Evolutionary conservation across 192 early-diverging fungal species (phyloP).

Genomic region (Coemansia sp.): DNA sequence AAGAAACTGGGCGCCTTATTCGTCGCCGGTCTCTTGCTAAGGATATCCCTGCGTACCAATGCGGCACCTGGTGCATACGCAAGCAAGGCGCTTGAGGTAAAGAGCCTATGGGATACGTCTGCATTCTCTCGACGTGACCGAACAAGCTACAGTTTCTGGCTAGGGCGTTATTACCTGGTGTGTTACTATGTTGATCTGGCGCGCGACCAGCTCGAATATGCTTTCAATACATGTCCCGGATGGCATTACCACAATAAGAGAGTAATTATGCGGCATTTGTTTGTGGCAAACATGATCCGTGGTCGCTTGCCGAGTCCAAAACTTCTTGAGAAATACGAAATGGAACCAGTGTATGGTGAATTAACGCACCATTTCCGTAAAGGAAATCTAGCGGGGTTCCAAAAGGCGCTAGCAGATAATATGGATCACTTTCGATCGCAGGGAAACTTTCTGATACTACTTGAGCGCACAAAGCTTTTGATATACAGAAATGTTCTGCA

Average conservation of each 20-base stretch:
- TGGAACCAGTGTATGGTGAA: slow-evolving; percentile 40
- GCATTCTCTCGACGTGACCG: slow-evolving; percentile 31
- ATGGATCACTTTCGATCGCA: slow-evolving; percentile 49
- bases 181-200: slow-evolving; percentile 47
- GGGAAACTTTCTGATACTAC: slow-evolving; percentile 40
- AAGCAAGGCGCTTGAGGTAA: slow-evolving; percentile 43
- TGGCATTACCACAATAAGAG: slow-evolving; percentile 51
- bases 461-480: slow-evolving; percentile 46
- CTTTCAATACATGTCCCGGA: slow-evolving; percentile 30
- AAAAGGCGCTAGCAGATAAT: slow-evolving; percentile 23
- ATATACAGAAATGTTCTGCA: slow-evolving; percentile 37
- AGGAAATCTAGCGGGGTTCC: slow-evolving; percentile 46
- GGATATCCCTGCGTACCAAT: slow-evolving; percentile 38
- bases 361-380: slow-evolving; percentile 24
- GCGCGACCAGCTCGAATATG: slow-evolving; percentile 35
- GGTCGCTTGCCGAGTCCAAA: slow-evolving; percentile 20
- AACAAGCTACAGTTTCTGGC: slow-evolving; percentile 43
- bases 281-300: slow-evolving; percentile 48
- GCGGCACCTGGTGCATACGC: slow-evolving; percentile 46
- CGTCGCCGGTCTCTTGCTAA: slow-evolving; percentile 38
- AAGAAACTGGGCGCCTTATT: slow-evolving; percentile 30
- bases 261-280: slow-evolving; percentile 36
- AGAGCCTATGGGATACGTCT: slow-evolving; percentile 5
- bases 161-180: slow-evolving; percentile 43
- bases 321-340: slow-evolving; percentile 38